Percentiles rank a stretch among this genome's conserved stretches.
Conservation (phyloP, 345 rosid species). For the Mangifera indica region DNA sequence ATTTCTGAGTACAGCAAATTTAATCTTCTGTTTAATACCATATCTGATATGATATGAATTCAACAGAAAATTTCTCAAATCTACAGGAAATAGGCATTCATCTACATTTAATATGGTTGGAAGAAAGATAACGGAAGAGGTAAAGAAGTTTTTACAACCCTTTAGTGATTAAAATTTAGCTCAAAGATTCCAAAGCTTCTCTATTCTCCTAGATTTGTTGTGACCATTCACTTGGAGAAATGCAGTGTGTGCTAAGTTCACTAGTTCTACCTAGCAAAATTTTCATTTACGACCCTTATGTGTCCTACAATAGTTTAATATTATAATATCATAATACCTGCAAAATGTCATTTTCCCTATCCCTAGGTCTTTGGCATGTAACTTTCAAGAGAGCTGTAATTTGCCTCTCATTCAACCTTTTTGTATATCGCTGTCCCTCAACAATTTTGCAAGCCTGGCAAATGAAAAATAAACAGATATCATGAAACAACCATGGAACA, state of each 20-base stretch:
- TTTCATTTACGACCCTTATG: neutral
- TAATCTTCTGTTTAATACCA: neutral
- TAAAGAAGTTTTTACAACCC: neutral
- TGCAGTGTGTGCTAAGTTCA: neutral
- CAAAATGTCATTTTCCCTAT: slow-evolving; percentile 82
- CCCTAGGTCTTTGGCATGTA: slow-evolving; percentile 96
- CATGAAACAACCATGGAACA: slow-evolving; percentile 3
- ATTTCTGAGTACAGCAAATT: neutral
- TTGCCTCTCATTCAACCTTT: slow-evolving; percentile 91
- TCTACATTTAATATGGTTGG: neutral
- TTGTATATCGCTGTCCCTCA: slow-evolving; percentile 92
- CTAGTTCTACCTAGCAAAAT: neutral
- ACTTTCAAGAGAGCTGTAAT: slow-evolving; percentile 87
- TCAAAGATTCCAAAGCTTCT: neutral
- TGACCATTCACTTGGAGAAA: neutral
- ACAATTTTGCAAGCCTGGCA: slow-evolving; percentile 95
- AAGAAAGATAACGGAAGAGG: neutral
- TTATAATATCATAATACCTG: slow-evolving; percentile 37
- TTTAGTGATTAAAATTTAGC: neutral
- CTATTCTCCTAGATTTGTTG: neutral
- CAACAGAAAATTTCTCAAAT: slow-evolving; percentile 9
- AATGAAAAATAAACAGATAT: slow-evolving; percentile 13
- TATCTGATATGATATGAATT: neutral
- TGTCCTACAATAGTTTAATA: neutral
- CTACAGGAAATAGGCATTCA: neutral